Conservation (phyloP, 2,329 filamentous ascomycete genomes). For the Zarea fungicola region DNA sequence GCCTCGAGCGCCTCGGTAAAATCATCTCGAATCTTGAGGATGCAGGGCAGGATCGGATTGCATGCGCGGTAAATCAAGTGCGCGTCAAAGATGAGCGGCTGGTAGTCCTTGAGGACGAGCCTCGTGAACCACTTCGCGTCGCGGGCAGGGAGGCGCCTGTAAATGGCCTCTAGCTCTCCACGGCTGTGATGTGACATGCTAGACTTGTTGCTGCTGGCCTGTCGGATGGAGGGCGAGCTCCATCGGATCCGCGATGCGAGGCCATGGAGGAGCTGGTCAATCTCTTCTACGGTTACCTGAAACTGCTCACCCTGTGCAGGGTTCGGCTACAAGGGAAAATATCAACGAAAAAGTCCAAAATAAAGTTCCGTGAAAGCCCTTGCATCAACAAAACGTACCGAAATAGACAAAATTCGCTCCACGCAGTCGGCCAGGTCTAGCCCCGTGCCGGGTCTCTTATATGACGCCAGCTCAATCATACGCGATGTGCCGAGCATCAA, state of each 20-base stretch:
- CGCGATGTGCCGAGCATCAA: constrained; percentile 61
- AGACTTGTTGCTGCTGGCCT: constrained; percentile 26
- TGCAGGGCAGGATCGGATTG: constrained; percentile 63
- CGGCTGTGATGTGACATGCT: constrained; percentile 26
- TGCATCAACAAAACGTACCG: constrained; percentile 38
- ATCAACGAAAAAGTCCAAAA: too few relatives aligned
- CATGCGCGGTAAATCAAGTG: constrained; percentile 52
- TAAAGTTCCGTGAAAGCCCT: background rate
- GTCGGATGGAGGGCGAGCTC: constrained; percentile 60
- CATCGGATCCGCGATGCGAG: constrained; percentile 66
- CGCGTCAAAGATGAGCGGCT: constrained; percentile 59
- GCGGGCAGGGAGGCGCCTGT: constrained; percentile 53
- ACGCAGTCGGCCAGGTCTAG: constrained; percentile 69
- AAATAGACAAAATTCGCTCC: constrained; percentile 56
- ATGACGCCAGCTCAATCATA: constrained; percentile 56
- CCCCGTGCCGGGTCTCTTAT: constrained; percentile 50
- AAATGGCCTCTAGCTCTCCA: constrained; percentile 49
- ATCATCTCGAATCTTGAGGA: constrained; percentile 65
- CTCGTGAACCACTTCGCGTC: constrained; percentile 87
- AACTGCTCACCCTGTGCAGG: constrained; percentile 26
- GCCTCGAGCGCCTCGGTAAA: constrained; percentile 56
- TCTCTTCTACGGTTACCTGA: constrained; percentile 62
- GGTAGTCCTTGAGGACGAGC: constrained; percentile 70
- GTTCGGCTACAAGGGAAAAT: constrained; percentile 43
- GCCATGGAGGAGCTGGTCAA: constrained; percentile 60